Evolutionary conservation across 305 asterid genomes (phyloP).

Genomic region (Fraxinus nigra): DNA sequence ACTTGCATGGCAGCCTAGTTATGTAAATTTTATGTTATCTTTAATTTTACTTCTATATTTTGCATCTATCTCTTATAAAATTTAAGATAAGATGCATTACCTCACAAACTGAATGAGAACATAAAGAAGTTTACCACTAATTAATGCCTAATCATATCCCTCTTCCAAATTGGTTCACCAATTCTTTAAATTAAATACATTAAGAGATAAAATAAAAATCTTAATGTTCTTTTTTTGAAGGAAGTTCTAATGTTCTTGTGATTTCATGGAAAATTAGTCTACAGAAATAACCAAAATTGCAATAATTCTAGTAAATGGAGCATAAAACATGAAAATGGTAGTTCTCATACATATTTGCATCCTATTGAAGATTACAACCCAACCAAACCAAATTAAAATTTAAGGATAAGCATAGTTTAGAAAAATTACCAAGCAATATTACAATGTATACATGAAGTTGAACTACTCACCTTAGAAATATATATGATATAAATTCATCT

Average conservation of each 20-base stretch:
- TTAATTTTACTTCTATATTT: background rate
- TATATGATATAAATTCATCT: background rate
- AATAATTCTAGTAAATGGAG: background rate
- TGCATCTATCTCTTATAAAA: background rate
- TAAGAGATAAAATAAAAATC: background rate
- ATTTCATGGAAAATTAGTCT: background rate
- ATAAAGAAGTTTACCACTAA: background rate
- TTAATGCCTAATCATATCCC: background rate
- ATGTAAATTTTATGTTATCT: background rate
- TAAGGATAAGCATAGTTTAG: background rate
- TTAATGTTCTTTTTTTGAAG: too few relatives aligned
- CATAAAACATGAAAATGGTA: background rate
- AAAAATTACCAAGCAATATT: background rate
- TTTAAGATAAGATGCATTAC: background rate
- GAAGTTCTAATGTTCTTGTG: background rate
- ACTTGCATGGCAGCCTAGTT: background rate
- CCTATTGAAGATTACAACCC: background rate
- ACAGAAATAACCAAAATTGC: background rate
- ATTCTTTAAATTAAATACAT: background rate
- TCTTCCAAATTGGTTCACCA: background rate
- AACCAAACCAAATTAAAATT: background rate
- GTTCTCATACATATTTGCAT: background rate
- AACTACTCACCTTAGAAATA: background rate
- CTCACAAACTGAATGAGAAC: background rate
- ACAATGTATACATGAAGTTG: background rate